phyloP scores from a whole-genome alignment of 1,284 basidiomycete species.

The Abortiporus biennis region DNA sequence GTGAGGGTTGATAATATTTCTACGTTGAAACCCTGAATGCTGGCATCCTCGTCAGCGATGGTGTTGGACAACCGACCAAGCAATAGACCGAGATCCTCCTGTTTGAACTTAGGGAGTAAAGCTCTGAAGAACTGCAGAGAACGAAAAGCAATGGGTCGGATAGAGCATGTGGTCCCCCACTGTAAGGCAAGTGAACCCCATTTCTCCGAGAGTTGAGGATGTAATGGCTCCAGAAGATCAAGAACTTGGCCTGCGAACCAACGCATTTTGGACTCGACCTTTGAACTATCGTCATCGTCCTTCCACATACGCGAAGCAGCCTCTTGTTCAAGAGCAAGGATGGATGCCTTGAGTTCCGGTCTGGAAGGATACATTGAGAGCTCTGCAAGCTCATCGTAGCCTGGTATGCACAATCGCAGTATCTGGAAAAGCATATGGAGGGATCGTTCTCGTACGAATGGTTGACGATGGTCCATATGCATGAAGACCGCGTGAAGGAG shows the following conservation, averaged over 20 bases:
- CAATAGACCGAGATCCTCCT: constrained; percentile 73
- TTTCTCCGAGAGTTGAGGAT: constrained; percentile 60
- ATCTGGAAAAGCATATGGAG: constrained; percentile 77
- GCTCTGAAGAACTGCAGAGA: constrained; percentile 90
- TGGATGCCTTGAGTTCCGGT: constrained; percentile 40
- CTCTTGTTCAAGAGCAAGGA: constrained; percentile 55
- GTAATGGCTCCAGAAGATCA: constrained; percentile 64
- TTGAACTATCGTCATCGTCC: constrained; percentile 53
- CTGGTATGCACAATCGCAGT: constrained; percentile 72
- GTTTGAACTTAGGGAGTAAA: constrained; percentile 69
- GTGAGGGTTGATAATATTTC: constrained; percentile 82
- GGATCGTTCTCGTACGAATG: constrained; percentile 66
- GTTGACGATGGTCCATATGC: constrained; percentile 76
- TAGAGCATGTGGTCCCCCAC: constrained; percentile 87
- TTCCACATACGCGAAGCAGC: constrained; percentile 64
- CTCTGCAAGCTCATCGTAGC: constrained; percentile 61
- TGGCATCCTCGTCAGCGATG: constrained; percentile 69
- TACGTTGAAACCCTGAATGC: constrained; percentile 78
- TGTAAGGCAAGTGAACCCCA: constrained; percentile 81
- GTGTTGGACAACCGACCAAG: constrained; percentile 84
- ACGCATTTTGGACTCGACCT: constrained; percentile 63
- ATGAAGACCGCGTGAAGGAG: constrained; percentile 81
- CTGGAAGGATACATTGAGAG: constrained; percentile 41
- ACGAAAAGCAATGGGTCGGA: constrained; percentile 81
- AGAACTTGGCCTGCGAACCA: constrained; percentile 63